Evolutionary conservation across 768 basidiomycete species (phyloP).

Genomic region (Strobilomyces dryophilus): DNA sequence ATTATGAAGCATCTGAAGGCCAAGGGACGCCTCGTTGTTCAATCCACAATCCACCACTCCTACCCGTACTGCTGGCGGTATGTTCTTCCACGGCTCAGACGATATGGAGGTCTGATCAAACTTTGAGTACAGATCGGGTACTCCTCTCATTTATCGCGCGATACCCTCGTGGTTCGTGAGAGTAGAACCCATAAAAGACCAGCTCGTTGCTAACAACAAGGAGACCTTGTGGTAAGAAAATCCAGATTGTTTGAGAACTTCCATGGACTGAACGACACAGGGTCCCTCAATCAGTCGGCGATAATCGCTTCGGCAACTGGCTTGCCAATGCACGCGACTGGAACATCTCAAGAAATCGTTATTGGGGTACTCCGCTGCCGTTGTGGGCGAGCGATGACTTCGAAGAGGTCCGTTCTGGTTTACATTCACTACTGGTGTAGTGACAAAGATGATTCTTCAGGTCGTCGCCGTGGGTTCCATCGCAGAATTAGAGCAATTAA

Average conservation of each 20-base stretch:
- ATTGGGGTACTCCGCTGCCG: constrained; percentile 98
- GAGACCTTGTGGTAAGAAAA: constrained; percentile 75
- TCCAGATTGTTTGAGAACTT: background rate
- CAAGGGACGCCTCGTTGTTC: constrained; percentile 83
- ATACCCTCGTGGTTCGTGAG: constrained; percentile 96
- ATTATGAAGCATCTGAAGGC: constrained; percentile 89
- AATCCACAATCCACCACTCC: constrained; percentile 81
- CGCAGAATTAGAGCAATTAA: constrained; percentile 78
- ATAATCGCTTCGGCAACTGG: constrained; percentile 96
- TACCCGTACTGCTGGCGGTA: constrained; percentile 99
- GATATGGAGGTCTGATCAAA: background rate
- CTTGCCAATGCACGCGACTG: constrained; percentile 97
- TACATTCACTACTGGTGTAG: background rate
- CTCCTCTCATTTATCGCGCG: constrained; percentile 93
- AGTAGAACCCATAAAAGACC: constrained; percentile 78
- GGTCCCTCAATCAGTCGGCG: constrained; percentile 90
- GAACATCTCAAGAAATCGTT: constrained; percentile 98
- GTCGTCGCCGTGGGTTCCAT: constrained; percentile 86
- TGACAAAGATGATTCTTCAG: constrained; percentile 33
- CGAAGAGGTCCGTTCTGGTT: constrained; percentile 55
- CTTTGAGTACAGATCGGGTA: constrained; percentile 63
- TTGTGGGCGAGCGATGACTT: constrained; percentile 93
- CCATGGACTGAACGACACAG: constrained; percentile 34
- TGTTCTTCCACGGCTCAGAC: background rate
- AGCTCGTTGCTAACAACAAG: constrained; percentile 88